phyloP scores from a whole-genome alignment of 257 asterid species.

The Jaltomata sinuosa region DNA sequence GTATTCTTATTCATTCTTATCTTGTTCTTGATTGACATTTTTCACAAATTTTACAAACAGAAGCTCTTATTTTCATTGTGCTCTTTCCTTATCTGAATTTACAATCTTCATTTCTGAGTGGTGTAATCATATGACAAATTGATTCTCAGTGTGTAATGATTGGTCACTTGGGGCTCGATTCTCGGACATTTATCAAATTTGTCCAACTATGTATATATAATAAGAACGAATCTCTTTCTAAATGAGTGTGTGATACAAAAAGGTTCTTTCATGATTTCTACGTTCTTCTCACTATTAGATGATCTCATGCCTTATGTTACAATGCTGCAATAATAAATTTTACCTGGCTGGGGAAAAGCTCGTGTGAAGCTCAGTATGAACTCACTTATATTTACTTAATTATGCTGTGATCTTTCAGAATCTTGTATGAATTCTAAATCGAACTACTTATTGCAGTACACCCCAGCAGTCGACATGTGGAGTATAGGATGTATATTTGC shows the following conservation, averaged over 20 bases:
- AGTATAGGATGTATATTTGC: conserved; percentile 96
- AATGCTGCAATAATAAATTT: not conserved
- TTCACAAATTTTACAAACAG: not conserved
- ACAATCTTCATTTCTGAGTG: not conserved
- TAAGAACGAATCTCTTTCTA: not conserved
- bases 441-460: conserved; percentile 46
- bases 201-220: not conserved
- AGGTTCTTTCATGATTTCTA: not conserved
- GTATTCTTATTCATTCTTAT: not conserved
- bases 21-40: not conserved
- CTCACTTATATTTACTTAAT: not conserved
- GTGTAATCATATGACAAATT: not conserved
- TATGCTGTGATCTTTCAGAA: not conserved
- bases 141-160: not conserved
- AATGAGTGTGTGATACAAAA: not conserved
- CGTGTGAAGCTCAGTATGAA: not conserved
- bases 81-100: not conserved
- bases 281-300: not conserved
- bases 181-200: not conserved
- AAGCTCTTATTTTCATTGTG: not conserved
- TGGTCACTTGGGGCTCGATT: too few relatives aligned
- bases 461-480: conserved; percentile 98
- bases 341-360: not conserved
- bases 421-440: not conserved
- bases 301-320: not conserved